A percentile compares a stretch with the other conserved stretches of the same genome.
phyloP scores from a whole-genome alignment of 2,329 filamentous ascomycete genomes.

The Nothomitra cinnamomea region DNA sequence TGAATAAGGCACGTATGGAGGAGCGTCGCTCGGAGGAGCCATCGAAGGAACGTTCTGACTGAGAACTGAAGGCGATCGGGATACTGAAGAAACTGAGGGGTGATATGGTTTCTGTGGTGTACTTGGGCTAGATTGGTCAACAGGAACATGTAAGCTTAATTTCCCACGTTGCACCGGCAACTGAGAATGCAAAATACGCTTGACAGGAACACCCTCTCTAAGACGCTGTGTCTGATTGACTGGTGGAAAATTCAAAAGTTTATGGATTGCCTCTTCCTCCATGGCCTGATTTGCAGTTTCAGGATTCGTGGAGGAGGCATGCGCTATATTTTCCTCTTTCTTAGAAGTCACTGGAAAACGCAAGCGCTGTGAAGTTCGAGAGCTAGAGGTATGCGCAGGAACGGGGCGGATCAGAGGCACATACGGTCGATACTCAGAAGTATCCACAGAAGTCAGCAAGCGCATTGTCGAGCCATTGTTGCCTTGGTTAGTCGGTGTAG shows the following conservation, averaged over 20 bases:
- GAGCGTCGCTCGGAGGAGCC: constrained; percentile 41
- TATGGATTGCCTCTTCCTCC: not conserved
- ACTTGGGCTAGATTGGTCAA: constrained; percentile 19
- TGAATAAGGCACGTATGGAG: constrained; percentile 44
- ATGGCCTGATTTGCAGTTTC: not conserved
- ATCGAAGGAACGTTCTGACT: constrained; percentile 14
- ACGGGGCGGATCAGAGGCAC: constrained; percentile 9
- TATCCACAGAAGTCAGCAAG: constrained; percentile 24
- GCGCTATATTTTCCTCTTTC: constrained; percentile 2
- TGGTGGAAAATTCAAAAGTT: not conserved
- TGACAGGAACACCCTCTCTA: not conserved
- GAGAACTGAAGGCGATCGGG: constrained; percentile 32
- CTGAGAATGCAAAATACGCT: not conserved
- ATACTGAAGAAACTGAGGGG: constrained; percentile 27
- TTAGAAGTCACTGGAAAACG: constrained; percentile 2
- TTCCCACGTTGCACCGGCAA: not conserved
- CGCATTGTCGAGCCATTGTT: constrained; percentile 26
- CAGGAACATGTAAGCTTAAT: not conserved
- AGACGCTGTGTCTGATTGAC: not conserved
- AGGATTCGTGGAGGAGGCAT: not conserved
- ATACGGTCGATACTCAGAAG: constrained; percentile 20
- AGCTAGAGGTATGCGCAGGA: constrained; percentile 8
- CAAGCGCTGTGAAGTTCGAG: not conserved
- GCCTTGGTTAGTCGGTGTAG: constrained; percentile 9
- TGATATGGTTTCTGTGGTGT: constrained; percentile 31